Percentiles rank a stretch among this genome's conserved stretches.
phyloP scores from a whole-genome alignment of 139 green algal genomes.

The Monoraphidium neglectum region DNA sequence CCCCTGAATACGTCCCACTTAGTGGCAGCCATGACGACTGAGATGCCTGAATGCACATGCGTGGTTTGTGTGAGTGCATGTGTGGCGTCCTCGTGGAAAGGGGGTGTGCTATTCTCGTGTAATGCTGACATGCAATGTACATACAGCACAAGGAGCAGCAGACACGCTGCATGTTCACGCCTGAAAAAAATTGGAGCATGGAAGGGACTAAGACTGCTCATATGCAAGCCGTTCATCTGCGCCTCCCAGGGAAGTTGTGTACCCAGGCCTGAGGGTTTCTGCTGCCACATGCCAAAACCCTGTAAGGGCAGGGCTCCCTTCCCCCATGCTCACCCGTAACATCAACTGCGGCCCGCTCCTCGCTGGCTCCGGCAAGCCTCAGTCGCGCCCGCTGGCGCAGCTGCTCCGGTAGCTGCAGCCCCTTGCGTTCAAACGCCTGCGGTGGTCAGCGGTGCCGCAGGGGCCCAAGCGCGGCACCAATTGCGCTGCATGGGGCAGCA shows the following conservation, averaged over 20 bases:
- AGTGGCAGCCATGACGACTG: slow-evolving; percentile 34
- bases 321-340: neutral
- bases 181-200: neutral
- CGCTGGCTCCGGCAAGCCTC: neutral
- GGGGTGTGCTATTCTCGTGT: too few relatives aligned
- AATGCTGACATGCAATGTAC: neutral
- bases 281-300: neutral
- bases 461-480: too few relatives aligned
- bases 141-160: neutral
- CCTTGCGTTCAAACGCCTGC: slow-evolving; percentile 25
- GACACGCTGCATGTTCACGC: neutral
- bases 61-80: neutral
- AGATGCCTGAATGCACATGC: slow-evolving; percentile 23
- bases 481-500: too few relatives aligned
- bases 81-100: neutral
- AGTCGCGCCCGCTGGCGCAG: slow-evolving; percentile 9
- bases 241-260: neutral
- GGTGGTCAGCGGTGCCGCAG: too few relatives aligned
- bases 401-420: slow-evolving; percentile 43
- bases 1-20: slow-evolving; percentile 38
- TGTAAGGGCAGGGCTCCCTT: neutral
- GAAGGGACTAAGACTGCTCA: neutral
- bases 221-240: neutral
- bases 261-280: too few relatives aligned
- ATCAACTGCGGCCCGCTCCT: neutral